phyloP scores from a whole-genome alignment of 148 eudicot genomes.

The Rhododendron molle region DNA sequence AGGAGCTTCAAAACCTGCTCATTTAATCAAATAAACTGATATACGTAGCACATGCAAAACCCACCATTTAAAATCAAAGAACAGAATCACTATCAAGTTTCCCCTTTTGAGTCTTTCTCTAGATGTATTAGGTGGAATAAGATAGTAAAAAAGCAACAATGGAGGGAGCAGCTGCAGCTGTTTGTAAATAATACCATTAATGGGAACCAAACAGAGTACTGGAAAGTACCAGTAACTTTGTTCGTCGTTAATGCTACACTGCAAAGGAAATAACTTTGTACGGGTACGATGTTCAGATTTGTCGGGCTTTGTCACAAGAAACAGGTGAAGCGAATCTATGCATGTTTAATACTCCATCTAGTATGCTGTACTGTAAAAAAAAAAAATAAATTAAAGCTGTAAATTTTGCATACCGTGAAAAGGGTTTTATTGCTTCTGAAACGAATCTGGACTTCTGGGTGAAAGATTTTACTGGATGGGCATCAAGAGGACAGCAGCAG shows the following conservation, averaged over 20 bases:
- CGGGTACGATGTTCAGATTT: slow-evolving; percentile 43
- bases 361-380: neutral
- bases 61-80: neutral
- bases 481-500: neutral
- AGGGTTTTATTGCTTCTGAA: neutral
- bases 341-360: neutral
- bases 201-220: neutral
- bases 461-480: neutral
- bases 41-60: neutral
- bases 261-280: slow-evolving; percentile 1
- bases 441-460: neutral
- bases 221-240: neutral
- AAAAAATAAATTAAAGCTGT: neutral
- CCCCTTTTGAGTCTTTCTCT: neutral
- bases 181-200: neutral
- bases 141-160: neutral
- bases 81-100: neutral
- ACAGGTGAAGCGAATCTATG: slow-evolving; percentile 14
- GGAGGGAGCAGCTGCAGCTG: neutral
- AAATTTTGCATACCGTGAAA: neutral
- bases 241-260: neutral
- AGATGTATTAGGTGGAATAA: neutral
- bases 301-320: slow-evolving; percentile 45
- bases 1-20: neutral
- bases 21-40: neutral